Base-by-base conservation (phyloP, 305 asterid genomes). In the Fraxinus latifolia region DNA sequence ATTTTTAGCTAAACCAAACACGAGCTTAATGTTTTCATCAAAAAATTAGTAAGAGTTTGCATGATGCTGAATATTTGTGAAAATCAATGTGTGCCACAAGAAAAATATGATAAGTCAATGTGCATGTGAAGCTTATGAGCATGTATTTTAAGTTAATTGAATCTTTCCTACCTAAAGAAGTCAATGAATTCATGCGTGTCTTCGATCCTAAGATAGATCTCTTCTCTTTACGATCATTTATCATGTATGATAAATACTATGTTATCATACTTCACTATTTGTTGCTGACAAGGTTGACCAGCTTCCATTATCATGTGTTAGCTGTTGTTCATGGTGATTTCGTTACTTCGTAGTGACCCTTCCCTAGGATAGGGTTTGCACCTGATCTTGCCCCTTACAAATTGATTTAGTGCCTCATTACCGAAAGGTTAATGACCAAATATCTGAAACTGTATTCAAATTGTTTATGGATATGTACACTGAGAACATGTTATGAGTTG, bases 371-470 rank as follows among this genome's bases (percentile, higher is more conserved):
- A 81, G 47, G 81, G 74, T 80, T 37, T 79, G 44, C 47, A 31
- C 44, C 79, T 76, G 82, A 62, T 47, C 53, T 75, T 80, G 77
- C 53, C 55, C 31, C 77, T 73, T 55, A n/a, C 37, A 23, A 78
- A 55, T 76, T 80, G 32, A 67, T 72, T 74, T 68, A 76, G 37
- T 83, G 55, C 71, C 77, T 81, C 73, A 73, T 79, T 42, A 77
- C 81, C 68, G 15, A 75, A 77, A 42, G 76, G 78, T 71, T 21
- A 37, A 44, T 31, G 72, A 73, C 68, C 42, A 37, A 58, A 74
- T 81, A 53, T 71, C 17, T 50, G 68, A 77, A 82, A 65, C 39
- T 29, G 37, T 39, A 72, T 72, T 42, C 83, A 68, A 68, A 39
- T 81, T 60, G 74, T 32, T 58, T 81, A 25, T 85, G 83, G 34